Conservation (phyloP, 352 stramenopile genomes). For the Phytopythium boreale region DNA sequence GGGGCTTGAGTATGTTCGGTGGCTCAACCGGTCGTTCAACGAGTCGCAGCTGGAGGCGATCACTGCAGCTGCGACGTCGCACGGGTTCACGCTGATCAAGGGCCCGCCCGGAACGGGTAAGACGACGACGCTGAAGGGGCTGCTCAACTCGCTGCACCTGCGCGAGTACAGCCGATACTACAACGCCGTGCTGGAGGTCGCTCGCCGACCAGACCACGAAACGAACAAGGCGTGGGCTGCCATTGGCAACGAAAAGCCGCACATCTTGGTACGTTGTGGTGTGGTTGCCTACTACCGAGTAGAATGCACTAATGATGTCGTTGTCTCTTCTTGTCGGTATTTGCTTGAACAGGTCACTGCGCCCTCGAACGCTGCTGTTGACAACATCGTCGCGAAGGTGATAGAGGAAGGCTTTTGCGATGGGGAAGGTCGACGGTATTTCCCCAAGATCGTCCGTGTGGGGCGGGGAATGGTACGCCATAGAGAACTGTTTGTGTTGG, state of each 20-base stretch:
- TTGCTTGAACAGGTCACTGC: constrained; percentile 62
- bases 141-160: constrained; percentile 91
- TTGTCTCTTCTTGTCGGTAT: not conserved
- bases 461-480: constrained; percentile 74
- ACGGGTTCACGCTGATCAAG: constrained; percentile 92
- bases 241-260: constrained; percentile 89
- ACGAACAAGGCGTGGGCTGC: constrained; percentile 78
- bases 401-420: constrained; percentile 95
- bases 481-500: not conserved
- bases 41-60: constrained; percentile 90
- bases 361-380: constrained; percentile 94
- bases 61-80: constrained; percentile 75
- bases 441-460: constrained; percentile 94
- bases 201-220: constrained; percentile 69
- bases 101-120: constrained; percentile 89
- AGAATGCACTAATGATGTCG: not conserved
- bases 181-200: constrained; percentile 84
- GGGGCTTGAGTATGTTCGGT: constrained; percentile 75
- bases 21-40: constrained; percentile 83
- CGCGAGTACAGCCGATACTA: constrained; percentile 93
- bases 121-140: constrained; percentile 89
- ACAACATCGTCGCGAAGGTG: constrained; percentile 97
- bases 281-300: not conserved
- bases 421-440: constrained; percentile 91
- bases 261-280: constrained; percentile 72